Conservation (phyloP, 108 stramenopile genomes). For the Cylindrotheca fusiformis region DNA sequence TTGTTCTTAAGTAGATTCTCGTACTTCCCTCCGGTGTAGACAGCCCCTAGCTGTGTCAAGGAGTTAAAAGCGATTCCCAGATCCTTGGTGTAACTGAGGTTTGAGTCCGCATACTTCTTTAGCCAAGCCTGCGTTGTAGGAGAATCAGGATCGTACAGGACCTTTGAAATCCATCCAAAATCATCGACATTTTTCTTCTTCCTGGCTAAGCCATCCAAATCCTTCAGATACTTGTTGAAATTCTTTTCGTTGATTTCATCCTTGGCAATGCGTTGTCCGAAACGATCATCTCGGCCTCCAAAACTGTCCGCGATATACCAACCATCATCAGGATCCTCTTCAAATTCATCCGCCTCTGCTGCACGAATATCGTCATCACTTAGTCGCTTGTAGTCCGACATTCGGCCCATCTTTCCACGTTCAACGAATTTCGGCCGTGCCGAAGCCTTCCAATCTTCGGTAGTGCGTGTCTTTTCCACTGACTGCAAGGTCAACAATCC, state of each 20-base stretch:
- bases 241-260: conserved; percentile 52
- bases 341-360: conserved; percentile 40
- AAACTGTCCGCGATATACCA: conserved; percentile 89
- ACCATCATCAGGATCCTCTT: conserved; percentile 77
- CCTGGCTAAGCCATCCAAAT: conserved; percentile 13
- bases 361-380: conserved; percentile 82
- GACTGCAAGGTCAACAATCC: conserved; percentile 64
- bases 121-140: conserved; percentile 73
- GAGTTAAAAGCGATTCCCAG: conserved; percentile 69
- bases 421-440: conserved; percentile 76
- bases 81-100: conserved; percentile 76
- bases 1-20: conserved; percentile 82
- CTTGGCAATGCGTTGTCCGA: conserved; percentile 59
- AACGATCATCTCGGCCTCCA: conserved; percentile 71
- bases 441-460: conserved; percentile 74
- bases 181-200: conserved; percentile 9
- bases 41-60: conserved; percentile 80
- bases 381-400: conserved; percentile 78
- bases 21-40: conserved; percentile 88
- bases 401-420: conserved; percentile 81
- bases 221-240: conserved; percentile 63
- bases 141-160: conserved; percentile 38
- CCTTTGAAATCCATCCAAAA: conserved; percentile 45
- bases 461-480: conserved; percentile 66
- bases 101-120: conserved; percentile 72